Conservation (phyloP, 2,329 filamentous ascomycete species). For the Colletotrichum lentis region DNA sequence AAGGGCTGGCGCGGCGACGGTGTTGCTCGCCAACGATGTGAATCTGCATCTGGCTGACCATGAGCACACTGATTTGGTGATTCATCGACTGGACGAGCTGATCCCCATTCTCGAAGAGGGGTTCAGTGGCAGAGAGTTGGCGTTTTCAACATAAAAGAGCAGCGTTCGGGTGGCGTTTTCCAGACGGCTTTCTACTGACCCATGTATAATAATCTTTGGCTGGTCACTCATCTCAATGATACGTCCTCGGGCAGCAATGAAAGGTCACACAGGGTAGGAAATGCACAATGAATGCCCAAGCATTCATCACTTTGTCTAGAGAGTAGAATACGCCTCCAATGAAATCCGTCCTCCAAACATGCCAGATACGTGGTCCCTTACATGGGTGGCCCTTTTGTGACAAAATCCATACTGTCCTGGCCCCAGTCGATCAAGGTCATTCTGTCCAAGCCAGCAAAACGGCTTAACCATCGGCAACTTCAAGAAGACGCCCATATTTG, state of each 20-base stretch:
- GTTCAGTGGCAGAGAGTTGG: constrained; percentile 56
- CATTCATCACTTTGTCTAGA: constrained; percentile 35
- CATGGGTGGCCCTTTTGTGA: constrained; percentile 10
- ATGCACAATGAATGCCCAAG: constrained; percentile 13
- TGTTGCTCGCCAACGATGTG: constrained; percentile 86
- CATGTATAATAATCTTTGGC: not conserved
- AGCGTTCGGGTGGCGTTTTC: too few relatives aligned
- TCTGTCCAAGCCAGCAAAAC: constrained; percentile 33
- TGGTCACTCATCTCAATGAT: not conserved
- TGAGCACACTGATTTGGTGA: constrained; percentile 78
- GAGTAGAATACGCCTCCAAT: constrained; percentile 33
- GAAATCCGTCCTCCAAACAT: constrained; percentile 32
- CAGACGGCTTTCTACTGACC: not conserved
- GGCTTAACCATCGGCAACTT: not conserved
- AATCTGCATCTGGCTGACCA: constrained; percentile 76
- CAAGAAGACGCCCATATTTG: constrained; percentile 1
- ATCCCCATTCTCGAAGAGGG: constrained; percentile 78
- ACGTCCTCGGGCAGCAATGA: not conserved
- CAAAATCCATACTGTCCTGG: constrained; percentile 13
- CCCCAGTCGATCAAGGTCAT: constrained; percentile 14
- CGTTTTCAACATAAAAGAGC: not conserved
- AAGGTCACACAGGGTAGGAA: constrained; percentile 1
- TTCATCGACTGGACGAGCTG: constrained; percentile 77
- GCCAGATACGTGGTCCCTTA: constrained; percentile 27
- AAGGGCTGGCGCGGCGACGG: constrained; percentile 84